Percentiles rank a stretch among this genome's conserved stretches.
These are phyloP conservation scores for Nicotiana rustica DNA, from an alignment of 305 asterid species.

Conservation along the genomic window DNA sequence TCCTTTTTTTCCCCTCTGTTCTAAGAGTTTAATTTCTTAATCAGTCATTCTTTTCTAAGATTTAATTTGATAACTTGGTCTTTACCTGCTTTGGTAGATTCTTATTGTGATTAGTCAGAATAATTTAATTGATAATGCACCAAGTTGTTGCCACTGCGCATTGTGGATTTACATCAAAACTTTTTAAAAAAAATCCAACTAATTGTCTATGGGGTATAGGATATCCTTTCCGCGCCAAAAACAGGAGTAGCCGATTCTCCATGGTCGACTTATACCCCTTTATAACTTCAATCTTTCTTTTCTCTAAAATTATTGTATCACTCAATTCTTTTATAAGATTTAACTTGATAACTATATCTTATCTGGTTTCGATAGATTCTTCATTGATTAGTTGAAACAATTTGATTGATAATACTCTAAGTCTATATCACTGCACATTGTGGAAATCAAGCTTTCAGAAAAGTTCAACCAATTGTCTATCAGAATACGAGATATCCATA, in stretches of 20 bases:
- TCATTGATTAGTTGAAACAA: not conserved
- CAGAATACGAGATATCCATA: not conserved
- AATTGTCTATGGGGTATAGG: not conserved
- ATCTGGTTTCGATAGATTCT: not conserved
- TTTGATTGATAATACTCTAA: not conserved
- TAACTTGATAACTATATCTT: not conserved
- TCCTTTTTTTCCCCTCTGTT: not conserved
- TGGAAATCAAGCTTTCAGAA: not conserved
- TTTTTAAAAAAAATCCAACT: not conserved
- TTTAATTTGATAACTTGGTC: not conserved
- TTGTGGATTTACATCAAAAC: slow-evolving; percentile 13
- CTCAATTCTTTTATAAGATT: not conserved
- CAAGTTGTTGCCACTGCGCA: not conserved
- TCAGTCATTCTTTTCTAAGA: not conserved
- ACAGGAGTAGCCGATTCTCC: not conserved
- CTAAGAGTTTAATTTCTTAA: not conserved
- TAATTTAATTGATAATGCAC: not conserved
- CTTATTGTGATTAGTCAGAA: not conserved
- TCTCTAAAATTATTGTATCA: not conserved
- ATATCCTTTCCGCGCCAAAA: not conserved
- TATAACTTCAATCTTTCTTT: not conserved
- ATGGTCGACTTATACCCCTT: not conserved
- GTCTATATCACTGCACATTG: not conserved
- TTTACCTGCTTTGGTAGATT: not conserved
- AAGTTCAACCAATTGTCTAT: not conserved